Evolutionary conservation across 1,139 yeast genomes (phyloP).

Genomic region (Candida dubliniensis): DNA sequence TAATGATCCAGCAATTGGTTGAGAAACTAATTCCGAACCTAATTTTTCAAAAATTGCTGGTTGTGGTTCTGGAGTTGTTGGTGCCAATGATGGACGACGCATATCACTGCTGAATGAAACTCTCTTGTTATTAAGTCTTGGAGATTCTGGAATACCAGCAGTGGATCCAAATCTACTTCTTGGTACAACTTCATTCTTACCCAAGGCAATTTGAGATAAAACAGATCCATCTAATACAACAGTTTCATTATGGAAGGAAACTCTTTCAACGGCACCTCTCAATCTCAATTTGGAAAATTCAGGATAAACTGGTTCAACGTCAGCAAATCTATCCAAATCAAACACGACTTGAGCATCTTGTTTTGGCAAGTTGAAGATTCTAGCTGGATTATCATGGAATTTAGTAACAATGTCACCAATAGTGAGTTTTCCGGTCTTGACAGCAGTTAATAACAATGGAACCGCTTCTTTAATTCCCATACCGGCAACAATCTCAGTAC

Average conservation of each 20-base stretch:
- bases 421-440: conserved; percentile 69
- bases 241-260: conserved; percentile 73
- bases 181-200: conserved; percentile 52
- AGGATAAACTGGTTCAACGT: conserved; percentile 49
- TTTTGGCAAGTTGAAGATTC: conserved; percentile 80
- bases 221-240: conserved; percentile 82
- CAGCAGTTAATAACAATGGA: conserved; percentile 82
- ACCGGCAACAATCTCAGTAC: conserved; percentile 63
- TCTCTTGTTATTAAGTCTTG: conserved; percentile 44
- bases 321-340: conserved; percentile 68
- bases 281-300: conserved; percentile 53
- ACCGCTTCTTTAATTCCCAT: conserved; percentile 77
- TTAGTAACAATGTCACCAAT: conserved; percentile 69
- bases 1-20: conserved; percentile 63
- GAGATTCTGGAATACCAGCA: conserved; percentile 48
- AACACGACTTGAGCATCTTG: conserved; percentile 78
- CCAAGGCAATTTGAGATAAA: conserved; percentile 57
- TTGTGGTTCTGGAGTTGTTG: conserved; percentile 30
- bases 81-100: conserved; percentile 46
- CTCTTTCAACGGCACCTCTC: conserved; percentile 86
- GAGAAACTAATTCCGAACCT: conserved; percentile 72
- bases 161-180: conserved; percentile 42
- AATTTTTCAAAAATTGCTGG: conserved; percentile 54
- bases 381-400: conserved; percentile 80
- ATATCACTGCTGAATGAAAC: conserved; percentile 43